Conservation (phyloP, 2,329 filamentous ascomycete species). For the Aspergillus transmontanensis region DNA sequence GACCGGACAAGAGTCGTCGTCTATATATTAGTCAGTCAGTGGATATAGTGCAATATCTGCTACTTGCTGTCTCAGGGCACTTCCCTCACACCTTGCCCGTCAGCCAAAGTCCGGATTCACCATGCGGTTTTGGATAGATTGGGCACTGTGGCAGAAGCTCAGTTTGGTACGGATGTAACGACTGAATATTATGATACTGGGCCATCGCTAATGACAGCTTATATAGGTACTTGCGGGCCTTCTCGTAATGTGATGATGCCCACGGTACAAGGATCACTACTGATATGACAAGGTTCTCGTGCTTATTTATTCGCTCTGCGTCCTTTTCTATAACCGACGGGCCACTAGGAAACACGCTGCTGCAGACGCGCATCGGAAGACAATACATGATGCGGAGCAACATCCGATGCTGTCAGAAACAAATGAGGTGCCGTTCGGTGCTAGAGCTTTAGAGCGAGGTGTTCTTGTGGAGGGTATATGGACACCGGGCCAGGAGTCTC, state of each 20-base stretch:
- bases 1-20: not conserved
- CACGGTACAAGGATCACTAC: conserved; percentile 15
- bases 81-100: not conserved
- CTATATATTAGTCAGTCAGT: not conserved
- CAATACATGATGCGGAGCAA: conserved; percentile 53
- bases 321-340: conserved; percentile 61
- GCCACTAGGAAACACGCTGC: conserved; percentile 63
- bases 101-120: conserved; percentile 8
- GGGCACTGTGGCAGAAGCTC: conserved; percentile 88
- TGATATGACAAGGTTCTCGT: conserved; percentile 57
- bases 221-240: conserved; percentile 69
- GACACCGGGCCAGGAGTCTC: conserved; percentile 59
- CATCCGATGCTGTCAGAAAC: conserved; percentile 55
- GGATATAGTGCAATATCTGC: not conserved
- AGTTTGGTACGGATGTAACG: conserved; percentile 68
- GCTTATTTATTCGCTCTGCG: conserved; percentile 67
- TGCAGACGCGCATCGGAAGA: conserved; percentile 67
- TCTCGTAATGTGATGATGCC: conserved; percentile 54
- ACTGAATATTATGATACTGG: not conserved
- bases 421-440: conserved; percentile 78
- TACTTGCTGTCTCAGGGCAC: not conserved
- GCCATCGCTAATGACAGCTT: conserved; percentile 17
- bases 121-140: conserved; percentile 64
- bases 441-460: conserved; percentile 80
- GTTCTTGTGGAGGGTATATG: conserved; percentile 84